Evolutionary conservation across 306 rosid genomes (phyloP).

Genomic region (Dryas alaskensis): DNA sequence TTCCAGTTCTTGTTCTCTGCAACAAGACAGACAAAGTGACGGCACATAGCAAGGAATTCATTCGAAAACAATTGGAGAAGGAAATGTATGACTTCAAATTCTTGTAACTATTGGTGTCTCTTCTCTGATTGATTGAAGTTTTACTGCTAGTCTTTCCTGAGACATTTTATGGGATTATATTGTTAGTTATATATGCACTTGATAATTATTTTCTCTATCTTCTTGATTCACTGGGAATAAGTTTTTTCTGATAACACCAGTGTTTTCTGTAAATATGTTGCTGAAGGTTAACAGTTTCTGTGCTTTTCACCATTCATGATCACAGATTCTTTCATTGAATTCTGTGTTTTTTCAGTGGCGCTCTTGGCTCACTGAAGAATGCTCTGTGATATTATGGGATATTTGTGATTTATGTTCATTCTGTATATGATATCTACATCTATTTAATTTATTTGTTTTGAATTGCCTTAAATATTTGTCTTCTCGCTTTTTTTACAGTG

Average conservation of each 20-base stretch:
- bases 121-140: slow-evolving; percentile 9
- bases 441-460: no score
- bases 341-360: background rate
- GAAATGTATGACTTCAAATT: slow-evolving; percentile 65
- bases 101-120: slow-evolving; percentile 5
- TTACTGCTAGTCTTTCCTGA: background rate
- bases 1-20: slow-evolving; percentile 83
- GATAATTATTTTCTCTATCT: background rate
- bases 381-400: background rate
- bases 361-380: background rate
- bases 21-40: slow-evolving; percentile 94
- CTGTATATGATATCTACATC: background rate
- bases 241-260: background rate
- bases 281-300: background rate
- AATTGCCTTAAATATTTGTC: background rate
- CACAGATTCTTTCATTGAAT: background rate
- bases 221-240: background rate
- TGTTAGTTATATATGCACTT: background rate
- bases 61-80: slow-evolving; percentile 82
- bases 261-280: background rate
- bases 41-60: slow-evolving; percentile 91
- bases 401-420: background rate
- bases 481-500: slow-evolving; percentile 42
- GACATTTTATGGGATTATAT: background rate
- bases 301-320: background rate